Conservation (phyloP, 192 early-diverging fungal genomes). For the Linnemannia schmuckeri region DNA sequence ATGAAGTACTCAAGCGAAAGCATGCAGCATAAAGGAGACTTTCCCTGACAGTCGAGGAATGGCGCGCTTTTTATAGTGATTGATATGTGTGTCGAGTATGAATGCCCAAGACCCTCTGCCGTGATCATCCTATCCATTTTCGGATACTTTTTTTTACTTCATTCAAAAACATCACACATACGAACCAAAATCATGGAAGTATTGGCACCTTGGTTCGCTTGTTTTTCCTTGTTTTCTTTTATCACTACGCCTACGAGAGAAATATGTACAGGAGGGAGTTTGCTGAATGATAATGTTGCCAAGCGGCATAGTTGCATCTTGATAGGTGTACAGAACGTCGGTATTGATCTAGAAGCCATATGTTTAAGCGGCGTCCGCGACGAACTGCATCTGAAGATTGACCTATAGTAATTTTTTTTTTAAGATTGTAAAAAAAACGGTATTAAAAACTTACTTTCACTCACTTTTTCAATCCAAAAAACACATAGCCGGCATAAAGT, state of each 20-base stretch:
- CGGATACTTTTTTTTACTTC: background rate
- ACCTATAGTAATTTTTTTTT: conserved; percentile 2
- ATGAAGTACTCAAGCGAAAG: background rate
- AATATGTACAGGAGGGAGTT: background rate
- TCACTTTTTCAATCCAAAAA: background rate
- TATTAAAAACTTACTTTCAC: background rate
- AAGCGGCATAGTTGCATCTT: background rate
- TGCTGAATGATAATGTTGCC: background rate
- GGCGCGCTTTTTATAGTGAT: background rate
- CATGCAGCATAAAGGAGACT: background rate
- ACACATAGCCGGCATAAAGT: background rate
- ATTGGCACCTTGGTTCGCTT: background rate
- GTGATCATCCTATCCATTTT: background rate
- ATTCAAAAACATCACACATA: background rate
- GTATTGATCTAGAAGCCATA: background rate
- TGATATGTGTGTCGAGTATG: no score
- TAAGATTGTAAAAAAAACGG: no score
- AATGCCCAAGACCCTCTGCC: background rate
- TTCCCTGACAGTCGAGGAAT: background rate
- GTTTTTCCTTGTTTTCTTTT: background rate
- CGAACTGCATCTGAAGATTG: conserved; percentile 44
- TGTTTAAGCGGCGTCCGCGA: conserved; percentile 19
- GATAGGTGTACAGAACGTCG: background rate
- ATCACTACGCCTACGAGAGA: background rate
- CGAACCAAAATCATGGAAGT: background rate